Conservation (phyloP, 164 flowering plant genomes). For the Dillenia suffruticosa region DNA sequence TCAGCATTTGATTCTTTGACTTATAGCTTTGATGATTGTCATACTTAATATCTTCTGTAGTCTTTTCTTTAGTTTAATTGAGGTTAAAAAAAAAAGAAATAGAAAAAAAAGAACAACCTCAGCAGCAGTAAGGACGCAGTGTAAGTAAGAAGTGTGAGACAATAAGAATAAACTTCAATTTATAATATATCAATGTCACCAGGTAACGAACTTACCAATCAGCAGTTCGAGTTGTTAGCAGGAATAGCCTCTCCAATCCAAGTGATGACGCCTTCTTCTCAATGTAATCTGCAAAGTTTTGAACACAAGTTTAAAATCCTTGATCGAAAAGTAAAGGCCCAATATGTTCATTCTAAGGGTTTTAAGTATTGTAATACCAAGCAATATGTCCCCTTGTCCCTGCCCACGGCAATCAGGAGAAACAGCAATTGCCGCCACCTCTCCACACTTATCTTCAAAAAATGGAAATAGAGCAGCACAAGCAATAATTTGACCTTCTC, state of each 20-base stretch:
- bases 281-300: slow-evolving; percentile 64
- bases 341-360: no score
- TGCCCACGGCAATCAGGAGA: slow-evolving; percentile 95
- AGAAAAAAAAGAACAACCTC: no score
- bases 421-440: slow-evolving; percentile 93
- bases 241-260: slow-evolving; percentile 74
- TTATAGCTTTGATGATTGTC: no score
- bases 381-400: slow-evolving; percentile 96
- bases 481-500: slow-evolving; percentile 94
- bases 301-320: background rate
- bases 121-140: no score
- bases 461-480: slow-evolving; percentile 94
- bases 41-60: no score
- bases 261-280: slow-evolving; percentile 88
- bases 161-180: no score
- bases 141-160: no score
- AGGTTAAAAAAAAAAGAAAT: no score
- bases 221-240: slow-evolving; percentile 93
- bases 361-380: slow-evolving; percentile 48
- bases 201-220: slow-evolving; percentile 62
- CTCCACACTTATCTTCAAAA: slow-evolving; percentile 79
- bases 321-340: background rate
- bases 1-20: no score
- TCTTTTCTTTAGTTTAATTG: no score
- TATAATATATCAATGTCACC: background rate